Evolutionary conservation across 345 rosid genomes (phyloP).

Genomic region (Triadica sebifera): DNA sequence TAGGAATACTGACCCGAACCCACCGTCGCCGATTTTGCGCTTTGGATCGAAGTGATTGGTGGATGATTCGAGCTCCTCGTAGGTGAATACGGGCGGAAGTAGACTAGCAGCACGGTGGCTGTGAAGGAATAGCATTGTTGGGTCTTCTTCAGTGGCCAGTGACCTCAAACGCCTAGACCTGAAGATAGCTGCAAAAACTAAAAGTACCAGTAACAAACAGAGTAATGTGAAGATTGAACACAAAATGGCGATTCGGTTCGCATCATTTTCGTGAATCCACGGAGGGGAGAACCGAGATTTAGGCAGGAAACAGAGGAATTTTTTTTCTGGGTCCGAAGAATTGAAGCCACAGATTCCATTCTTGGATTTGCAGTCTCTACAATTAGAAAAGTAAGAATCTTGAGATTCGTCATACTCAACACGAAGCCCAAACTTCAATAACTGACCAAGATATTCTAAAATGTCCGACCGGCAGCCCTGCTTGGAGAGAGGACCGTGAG

Average conservation of each 20-base stretch:
- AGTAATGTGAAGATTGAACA: conserved; percentile 50
- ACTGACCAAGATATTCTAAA: conserved; percentile 44
- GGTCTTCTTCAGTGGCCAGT: conserved; percentile 60
- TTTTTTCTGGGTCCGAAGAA: conserved; percentile 50
- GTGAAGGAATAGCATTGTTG: conserved; percentile 69
- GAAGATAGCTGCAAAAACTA: conserved; percentile 44
- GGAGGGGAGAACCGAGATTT: conserved; percentile 35
- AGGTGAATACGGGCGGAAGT: conserved; percentile 87
- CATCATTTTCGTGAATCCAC: conserved; percentile 35
- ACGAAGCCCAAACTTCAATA: conserved; percentile 46
- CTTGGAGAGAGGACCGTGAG: conserved; percentile 34
- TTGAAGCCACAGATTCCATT: conserved; percentile 78
- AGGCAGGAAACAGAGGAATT: conserved; percentile 52
- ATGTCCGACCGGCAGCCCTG: conserved; percentile 69
- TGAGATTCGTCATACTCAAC: conserved; percentile 68
- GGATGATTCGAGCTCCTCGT: conserved; percentile 78
- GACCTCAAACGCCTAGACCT: conserved; percentile 52
- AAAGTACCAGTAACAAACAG: conserved; percentile 49
- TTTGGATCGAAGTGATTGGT: conserved; percentile 74
- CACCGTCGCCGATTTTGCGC: conserved; percentile 89
- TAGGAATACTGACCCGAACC: conserved; percentile 81
- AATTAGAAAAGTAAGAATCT: conserved; percentile 58
- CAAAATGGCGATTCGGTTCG: conserved; percentile 43
- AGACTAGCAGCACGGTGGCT: conserved; percentile 67
- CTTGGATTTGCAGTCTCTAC: conserved; percentile 45